A percentile compares a stretch with the other conserved stretches of the same genome.
These are phyloP conservation scores for Puccinia novopanici DNA, from an alignment of 1,284 basidiomycete species.

Conservation along the genomic window DNA sequence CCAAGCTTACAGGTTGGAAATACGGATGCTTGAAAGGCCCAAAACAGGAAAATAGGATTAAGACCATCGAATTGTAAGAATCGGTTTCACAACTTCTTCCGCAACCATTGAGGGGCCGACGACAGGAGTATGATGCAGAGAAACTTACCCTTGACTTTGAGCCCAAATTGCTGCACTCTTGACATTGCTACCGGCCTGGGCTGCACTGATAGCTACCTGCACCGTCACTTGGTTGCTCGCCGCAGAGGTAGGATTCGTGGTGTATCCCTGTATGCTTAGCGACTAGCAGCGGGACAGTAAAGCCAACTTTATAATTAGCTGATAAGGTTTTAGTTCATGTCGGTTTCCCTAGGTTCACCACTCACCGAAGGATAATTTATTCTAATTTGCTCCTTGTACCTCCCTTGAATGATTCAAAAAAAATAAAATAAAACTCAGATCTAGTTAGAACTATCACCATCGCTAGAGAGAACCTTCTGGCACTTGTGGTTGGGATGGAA, in stretches of 20 bases:
- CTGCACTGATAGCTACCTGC: constrained; percentile 14
- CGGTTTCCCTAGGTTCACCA: background rate
- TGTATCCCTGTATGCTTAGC: constrained; percentile 25
- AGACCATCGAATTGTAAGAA: no score
- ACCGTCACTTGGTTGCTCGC: constrained; percentile 31
- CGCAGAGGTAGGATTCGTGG: constrained; percentile 12
- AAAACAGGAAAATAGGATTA: background rate
- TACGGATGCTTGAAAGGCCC: background rate
- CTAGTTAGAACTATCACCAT: background rate
- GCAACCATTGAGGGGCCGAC: no score
- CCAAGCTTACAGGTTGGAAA: constrained; percentile 25
- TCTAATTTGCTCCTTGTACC: constrained; percentile 8
- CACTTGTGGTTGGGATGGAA: background rate
- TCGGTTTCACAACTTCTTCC: no score
- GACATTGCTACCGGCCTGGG: constrained; percentile 25
- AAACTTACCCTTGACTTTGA: constrained; percentile 5
- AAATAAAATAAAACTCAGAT: background rate
- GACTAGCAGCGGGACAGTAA: background rate
- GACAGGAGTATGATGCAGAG: background rate
- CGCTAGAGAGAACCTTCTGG: background rate
- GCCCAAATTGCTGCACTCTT: constrained; percentile 29
- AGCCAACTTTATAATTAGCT: background rate
- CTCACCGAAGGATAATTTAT: constrained; percentile 13
- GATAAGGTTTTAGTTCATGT: background rate
- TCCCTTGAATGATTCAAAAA: constrained; percentile 13